A percentile compares a stretch with the other conserved stretches of the same genome.
These are phyloP conservation scores for Leptographium radiaticola DNA, from an alignment of 2,329 filamentous ascomycete species.

Conservation along the genomic window DNA sequence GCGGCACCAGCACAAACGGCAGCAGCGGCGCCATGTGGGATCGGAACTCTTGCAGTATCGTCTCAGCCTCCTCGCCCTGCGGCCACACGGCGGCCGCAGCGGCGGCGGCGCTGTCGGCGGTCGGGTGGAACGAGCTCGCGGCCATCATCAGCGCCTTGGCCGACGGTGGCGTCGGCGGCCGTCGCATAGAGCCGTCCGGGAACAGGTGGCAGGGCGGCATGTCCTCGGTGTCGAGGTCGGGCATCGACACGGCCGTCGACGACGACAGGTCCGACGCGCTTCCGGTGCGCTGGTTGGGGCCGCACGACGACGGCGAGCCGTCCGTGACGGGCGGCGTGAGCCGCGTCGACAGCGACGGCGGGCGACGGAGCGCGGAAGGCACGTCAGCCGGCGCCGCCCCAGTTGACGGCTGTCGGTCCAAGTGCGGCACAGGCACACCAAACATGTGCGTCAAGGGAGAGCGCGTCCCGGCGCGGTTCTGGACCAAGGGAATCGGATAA, in stretches of 20 bases:
- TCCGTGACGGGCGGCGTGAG: not conserved
- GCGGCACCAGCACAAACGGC: conserved; percentile 32
- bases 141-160: not conserved
- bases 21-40: conserved; percentile 22
- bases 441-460: not conserved
- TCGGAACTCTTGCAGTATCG: conserved; percentile 24
- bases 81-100: conserved; percentile 23
- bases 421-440: not conserved
- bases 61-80: conserved; percentile 24
- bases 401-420: not conserved
- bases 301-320: conserved; percentile 6
- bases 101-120: not conserved
- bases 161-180: not conserved
- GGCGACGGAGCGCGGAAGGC: not conserved
- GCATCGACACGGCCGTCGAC: not conserved
- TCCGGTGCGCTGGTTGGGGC: conserved; percentile 1
- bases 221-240: not conserved
- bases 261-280: not conserved
- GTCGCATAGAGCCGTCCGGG: not conserved
- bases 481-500: too few relatives aligned
- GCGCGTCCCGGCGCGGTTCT: not conserved
- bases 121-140: not conserved
- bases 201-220: not conserved
- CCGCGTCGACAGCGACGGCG: not conserved
- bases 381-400: too few relatives aligned